Conservation (phyloP, 345 rosid species). For the Excoecaria cochinchinensis region DNA sequence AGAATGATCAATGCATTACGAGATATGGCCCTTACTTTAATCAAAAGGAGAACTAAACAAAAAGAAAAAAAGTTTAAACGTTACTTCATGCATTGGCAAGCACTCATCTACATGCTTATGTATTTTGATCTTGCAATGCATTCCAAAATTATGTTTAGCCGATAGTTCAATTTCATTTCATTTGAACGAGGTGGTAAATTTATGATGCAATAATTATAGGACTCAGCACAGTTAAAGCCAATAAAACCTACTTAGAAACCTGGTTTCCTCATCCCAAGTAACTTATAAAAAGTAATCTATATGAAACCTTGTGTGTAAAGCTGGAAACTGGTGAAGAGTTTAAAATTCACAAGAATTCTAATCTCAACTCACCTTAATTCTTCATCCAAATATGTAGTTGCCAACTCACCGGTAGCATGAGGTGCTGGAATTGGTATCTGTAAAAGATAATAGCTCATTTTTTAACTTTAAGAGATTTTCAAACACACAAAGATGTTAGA, state of each 20-base stretch:
- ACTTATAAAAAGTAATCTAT: neutral
- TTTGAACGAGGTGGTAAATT: neutral
- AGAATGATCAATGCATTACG: neutral
- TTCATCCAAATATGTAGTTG: slow-evolving; percentile 61
- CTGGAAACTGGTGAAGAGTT: neutral
- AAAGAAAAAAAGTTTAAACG: neutral
- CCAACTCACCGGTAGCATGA: slow-evolving; percentile 60
- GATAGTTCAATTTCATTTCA: neutral
- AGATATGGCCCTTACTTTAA: no score
- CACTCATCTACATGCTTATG: neutral
- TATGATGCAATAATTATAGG: no score
- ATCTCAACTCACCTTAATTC: slow-evolving; percentile 44
- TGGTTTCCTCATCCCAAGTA: neutral
- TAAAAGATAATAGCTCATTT: neutral
- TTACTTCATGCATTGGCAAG: neutral
- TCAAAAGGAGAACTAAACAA: neutral
- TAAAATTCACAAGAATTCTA: neutral
- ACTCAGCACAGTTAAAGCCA: no score
- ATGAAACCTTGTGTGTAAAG: neutral
- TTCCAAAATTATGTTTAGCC: neutral
- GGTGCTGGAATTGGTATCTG: slow-evolving; percentile 67
- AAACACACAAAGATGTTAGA: neutral
- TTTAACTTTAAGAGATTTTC: neutral
- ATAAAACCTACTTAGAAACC: neutral
- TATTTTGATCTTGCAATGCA: neutral